These are phyloP conservation scores for Paraphoma sp. DNA, from an alignment of 2,329 filamentous ascomycete species.

Conservation along the genomic window DNA sequence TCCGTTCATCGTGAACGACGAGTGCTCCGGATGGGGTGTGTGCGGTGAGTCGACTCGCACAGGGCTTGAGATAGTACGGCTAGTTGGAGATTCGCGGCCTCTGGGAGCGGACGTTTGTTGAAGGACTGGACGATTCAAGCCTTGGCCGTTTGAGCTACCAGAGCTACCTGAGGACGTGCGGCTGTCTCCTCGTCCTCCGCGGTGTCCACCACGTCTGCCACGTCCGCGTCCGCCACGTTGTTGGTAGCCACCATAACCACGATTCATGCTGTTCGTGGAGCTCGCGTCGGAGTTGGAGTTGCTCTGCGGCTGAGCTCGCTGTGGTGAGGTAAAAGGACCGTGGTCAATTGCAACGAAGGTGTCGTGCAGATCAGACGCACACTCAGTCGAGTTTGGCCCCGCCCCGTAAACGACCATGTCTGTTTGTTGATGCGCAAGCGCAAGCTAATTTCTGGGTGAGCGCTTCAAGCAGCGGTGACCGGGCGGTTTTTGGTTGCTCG, in stretches of 20 bases:
- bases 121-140: constrained; percentile 8
- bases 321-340: not conserved
- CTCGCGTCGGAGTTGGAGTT: constrained; percentile 7
- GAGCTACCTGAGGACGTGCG: constrained; percentile 22
- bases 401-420: constrained; percentile 1
- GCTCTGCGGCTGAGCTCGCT: not conserved
- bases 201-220: not conserved
- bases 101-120: not conserved
- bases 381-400: not conserved
- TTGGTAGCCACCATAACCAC: constrained; percentile 1
- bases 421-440: constrained; percentile 12
- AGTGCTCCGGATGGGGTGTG: constrained; percentile 8
- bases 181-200: constrained; percentile 10
- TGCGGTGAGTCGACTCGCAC: not conserved
- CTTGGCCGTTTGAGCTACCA: constrained; percentile 14
- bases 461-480: not conserved
- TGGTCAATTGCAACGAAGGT: not conserved
- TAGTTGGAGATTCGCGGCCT: constrained; percentile 3
- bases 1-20: constrained; percentile 15
- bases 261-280: constrained; percentile 18
- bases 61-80: not conserved
- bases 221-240: constrained; percentile 11
- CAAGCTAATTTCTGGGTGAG: not conserved
- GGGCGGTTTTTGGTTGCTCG: constrained; percentile 7
- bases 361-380: constrained; percentile 1